Conservation (phyloP, 495 filamentous ascomycete species). For the Tuber melanosporum region DNA sequence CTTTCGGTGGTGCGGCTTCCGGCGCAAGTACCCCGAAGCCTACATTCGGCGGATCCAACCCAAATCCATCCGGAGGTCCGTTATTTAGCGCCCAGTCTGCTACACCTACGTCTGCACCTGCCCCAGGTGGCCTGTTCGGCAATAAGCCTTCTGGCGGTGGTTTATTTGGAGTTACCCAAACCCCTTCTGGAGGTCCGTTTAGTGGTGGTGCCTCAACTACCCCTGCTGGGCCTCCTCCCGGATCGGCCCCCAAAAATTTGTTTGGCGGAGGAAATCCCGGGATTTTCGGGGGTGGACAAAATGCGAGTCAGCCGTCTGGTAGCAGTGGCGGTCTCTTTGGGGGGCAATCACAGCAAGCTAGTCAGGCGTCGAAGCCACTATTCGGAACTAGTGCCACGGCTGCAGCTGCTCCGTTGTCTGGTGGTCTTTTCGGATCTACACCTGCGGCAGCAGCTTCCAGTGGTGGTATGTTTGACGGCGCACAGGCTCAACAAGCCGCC, state of each 20-base stretch:
- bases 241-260: slow-evolving; percentile 9
- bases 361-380: slow-evolving; percentile 24
- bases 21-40: slow-evolving; percentile 13
- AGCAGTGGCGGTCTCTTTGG: slow-evolving; percentile 26
- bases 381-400: slow-evolving; percentile 18
- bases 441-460: slow-evolving; percentile 7
- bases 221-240: slow-evolving; percentile 28
- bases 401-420: slow-evolving; percentile 21
- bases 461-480: slow-evolving; percentile 26
- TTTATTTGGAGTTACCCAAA: slow-evolving; percentile 22
- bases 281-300: slow-evolving; percentile 23
- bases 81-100: slow-evolving; percentile 4
- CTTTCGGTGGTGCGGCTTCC: slow-evolving; percentile 12
- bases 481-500: slow-evolving; percentile 10
- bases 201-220: slow-evolving; percentile 7
- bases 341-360: slow-evolving; percentile 7
- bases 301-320: not conserved
- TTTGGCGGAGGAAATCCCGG: slow-evolving; percentile 23
- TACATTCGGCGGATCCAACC: slow-evolving; percentile 23
- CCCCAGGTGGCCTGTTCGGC: slow-evolving; percentile 17
- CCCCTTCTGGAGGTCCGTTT: slow-evolving; percentile 20
- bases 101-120: slow-evolving; percentile 14
- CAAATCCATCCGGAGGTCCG: slow-evolving; percentile 1
- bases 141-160: slow-evolving; percentile 1
- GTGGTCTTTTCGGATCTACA: slow-evolving; percentile 20